Base-by-base conservation (phyloP, 1,284 basidiomycete genomes). In the Melampsora americana region DNA sequence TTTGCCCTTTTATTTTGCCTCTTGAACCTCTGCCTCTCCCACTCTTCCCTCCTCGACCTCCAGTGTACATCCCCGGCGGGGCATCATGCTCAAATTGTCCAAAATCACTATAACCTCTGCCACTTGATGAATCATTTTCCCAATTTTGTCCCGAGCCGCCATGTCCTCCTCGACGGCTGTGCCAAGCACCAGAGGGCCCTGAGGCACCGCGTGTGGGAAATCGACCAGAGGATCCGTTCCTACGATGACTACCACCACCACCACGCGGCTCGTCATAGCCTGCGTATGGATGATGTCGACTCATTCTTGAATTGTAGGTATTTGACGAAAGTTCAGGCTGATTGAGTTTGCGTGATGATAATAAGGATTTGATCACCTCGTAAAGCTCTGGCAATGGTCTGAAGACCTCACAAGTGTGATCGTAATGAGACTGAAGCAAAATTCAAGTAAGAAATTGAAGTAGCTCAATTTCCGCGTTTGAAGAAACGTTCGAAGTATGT, bases 281-380 rank as follows among this genome's bases (percentile, higher is more conserved):
- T 79, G 86, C 88, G 84, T 93, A 93, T 32, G 91, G 89, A 86
- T 93, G 91, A 84, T 93, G 91, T 80, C 91, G 90, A 84, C 90
- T 91, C 90, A 92, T 92, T 44, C 9, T 44, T 44, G 42, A 44
- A 44, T 44, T 44, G 12, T 14, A 44, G 42, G 42, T 44, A 44
- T 44, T 39, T 44, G 42, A 44, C 16, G 42, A 44, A 14, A 14
- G 12, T 44, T 44, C 16, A 14, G 12, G 42, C 12, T 44, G 42
- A 44, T 14, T 44, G 42, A 44, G 3, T 44, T 44, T 44, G 42
- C 11, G 42, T 44, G 42, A 44, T 44, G 12, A 14, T 44, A 14
- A 44, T 44, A 14, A 44, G 42, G 12, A 14, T 3, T 44, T 44
- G 42, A 44, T 14, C 42, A 44, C 42, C 11, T 44, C 42, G 12